These are phyloP conservation scores for Rubroshorea leprosula DNA, from an alignment of 345 rosid genomes.

Conservation along the genomic window DNA sequence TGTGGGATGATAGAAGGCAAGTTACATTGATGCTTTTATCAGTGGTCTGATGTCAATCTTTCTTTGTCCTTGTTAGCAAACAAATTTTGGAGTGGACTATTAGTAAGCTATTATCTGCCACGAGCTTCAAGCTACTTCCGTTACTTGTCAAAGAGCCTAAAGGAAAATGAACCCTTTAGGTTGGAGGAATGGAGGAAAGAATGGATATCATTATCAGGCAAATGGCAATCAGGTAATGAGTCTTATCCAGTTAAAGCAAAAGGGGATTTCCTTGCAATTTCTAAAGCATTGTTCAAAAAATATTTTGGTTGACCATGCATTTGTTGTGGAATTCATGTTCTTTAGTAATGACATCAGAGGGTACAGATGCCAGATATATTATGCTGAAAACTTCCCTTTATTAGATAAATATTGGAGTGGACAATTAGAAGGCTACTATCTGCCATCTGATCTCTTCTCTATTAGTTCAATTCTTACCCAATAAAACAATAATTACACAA, in stretches of 20 bases:
- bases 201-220: conserved; percentile 65
- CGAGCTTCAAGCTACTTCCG: conserved; percentile 53
- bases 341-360: not conserved
- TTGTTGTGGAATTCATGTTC: not conserved
- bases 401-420: no score
- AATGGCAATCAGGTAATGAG: conserved; percentile 58
- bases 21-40: not conserved
- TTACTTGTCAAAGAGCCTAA: conserved; percentile 45
- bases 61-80: conserved; percentile 43
- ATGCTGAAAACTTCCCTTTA: no score
- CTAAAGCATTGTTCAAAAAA: conserved; percentile 47
- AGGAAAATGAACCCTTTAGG: conserved; percentile 36
- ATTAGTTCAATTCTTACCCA: no score
- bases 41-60: not conserved
- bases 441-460: no score
- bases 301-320: conserved; percentile 37
- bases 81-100: conserved; percentile 87
- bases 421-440: no score
- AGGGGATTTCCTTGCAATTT: conserved; percentile 61
- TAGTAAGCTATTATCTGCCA: conserved; percentile 65
- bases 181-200: conserved; percentile 67
- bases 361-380: no score
- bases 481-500: no score
- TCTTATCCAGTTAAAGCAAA: conserved; percentile 47
- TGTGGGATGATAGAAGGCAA: not conserved